These are phyloP conservation scores for Stentor coeruleus DNA, from an alignment of 73 alveolate genomes.

Conservation along the genomic window DNA sequence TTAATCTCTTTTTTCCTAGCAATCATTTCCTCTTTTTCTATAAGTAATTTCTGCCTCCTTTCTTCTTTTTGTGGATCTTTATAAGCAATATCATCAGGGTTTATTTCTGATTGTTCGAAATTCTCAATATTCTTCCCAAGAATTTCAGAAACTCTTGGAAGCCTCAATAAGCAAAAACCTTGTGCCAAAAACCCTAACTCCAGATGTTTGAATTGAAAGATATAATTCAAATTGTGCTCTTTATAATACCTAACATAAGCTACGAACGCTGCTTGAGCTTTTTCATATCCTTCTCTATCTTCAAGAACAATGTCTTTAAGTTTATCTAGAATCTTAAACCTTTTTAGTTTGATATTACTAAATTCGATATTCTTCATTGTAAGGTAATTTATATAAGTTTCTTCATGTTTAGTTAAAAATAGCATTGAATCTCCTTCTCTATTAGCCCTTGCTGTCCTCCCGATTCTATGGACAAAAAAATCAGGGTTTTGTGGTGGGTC, in stretches of 20 bases:
- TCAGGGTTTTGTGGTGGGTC: slow-evolving; percentile 97
- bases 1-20: slow-evolving; percentile 61
- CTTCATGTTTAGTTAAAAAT: slow-evolving; percentile 61
- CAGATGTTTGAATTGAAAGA: slow-evolving; percentile 49
- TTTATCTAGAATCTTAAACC: slow-evolving; percentile 35
- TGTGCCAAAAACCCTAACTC: slow-evolving; percentile 95
- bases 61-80: slow-evolving; percentile 82
- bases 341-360: slow-evolving; percentile 4
- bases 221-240: slow-evolving; percentile 47
- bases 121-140: slow-evolving; percentile 71
- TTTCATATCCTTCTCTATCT: slow-evolving; percentile 90
- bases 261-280: slow-evolving; percentile 93
- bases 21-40: slow-evolving; percentile 51
- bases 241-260: slow-evolving; percentile 95
- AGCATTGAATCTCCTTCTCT: slow-evolving; percentile 70
- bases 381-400: slow-evolving; percentile 50
- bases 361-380: slow-evolving; percentile 46
- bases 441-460: slow-evolving; percentile 99
- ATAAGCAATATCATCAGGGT: slow-evolving; percentile 74
- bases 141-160: slow-evolving; percentile 98
- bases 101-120: slow-evolving; percentile 57
- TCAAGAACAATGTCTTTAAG: slow-evolving; percentile 46
- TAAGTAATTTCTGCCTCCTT: slow-evolving; percentile 51
- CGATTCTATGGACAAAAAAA: slow-evolving; percentile 94
- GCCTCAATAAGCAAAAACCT: slow-evolving; percentile 81